Percentiles rank a stretch among this genome's conserved stretches.
phyloP scores from a whole-genome alignment of 2,329 filamentous ascomycete genomes.

The Aspergillus tubingensis region DNA sequence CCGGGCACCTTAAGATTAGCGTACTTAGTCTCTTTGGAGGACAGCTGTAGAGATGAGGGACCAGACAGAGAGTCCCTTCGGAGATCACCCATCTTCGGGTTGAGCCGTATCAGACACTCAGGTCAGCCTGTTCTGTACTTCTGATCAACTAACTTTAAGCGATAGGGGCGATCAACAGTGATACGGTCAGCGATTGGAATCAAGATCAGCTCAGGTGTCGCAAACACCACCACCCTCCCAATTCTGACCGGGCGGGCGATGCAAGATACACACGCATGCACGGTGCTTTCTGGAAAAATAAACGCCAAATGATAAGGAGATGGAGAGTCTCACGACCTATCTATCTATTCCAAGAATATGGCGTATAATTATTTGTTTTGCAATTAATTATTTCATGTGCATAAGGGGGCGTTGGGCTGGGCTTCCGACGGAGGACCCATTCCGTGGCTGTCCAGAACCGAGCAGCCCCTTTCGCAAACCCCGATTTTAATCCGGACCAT shows the following conservation, averaged over 20 bases:
- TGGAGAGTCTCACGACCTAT: neutral
- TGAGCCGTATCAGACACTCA: conserved; percentile 1
- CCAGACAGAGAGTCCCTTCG: neutral
- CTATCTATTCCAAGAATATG: neutral
- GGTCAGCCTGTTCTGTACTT: neutral
- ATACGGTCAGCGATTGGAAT: neutral
- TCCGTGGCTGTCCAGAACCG: neutral
- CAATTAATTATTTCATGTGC: neutral
- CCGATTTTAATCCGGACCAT: conserved; percentile 2
- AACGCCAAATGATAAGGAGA: neutral
- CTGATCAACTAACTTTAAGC: neutral
- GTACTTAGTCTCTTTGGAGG: neutral
- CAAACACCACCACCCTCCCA: neutral
- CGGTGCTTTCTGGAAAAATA: neutral
- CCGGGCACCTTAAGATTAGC: neutral
- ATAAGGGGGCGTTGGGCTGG: neutral
- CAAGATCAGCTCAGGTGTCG: neutral
- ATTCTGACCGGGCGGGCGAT: neutral
- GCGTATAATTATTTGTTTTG: neutral
- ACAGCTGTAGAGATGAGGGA: neutral
- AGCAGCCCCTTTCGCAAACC: neutral
- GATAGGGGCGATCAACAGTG: neutral
- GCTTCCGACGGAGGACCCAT: conserved; percentile 1
- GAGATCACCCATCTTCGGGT: neutral
- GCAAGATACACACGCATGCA: neutral